Base-by-base conservation (phyloP, 2,329 filamentous ascomycete genomes). In the Trichoderma lentiforme region DNA sequence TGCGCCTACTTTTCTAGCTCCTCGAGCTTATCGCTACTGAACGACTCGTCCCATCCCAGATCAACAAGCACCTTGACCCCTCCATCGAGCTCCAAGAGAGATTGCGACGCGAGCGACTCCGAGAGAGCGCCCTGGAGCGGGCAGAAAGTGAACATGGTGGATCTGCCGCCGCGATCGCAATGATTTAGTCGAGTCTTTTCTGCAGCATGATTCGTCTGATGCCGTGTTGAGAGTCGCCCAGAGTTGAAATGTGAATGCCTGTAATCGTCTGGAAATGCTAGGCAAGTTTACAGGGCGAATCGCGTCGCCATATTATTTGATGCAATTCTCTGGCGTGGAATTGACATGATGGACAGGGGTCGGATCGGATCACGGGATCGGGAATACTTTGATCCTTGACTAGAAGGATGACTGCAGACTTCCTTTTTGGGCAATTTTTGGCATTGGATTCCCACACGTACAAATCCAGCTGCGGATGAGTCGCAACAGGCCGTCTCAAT, bases 51-150 rank as follows among this genome's bases (percentile, higher is more conserved):
- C 96, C 96, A 99, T 73, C 96, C 96, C 58, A 98, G 91, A 80
- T 98, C 95, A 47, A 99, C 90, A 69, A 99, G 88, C 67, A 99
- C 90, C 82, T 98, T 98, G 83, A 99, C 92, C 72, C 95, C 96
- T 75, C 95, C 95, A 84, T 99, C 96, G 71, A 99, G 92, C 84
- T 98, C 95, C 62, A 99, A 86, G 43, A 99, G 89, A n/a, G 96
- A 98, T 81, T 98, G 94, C 74, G 94, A 97, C 57, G 95, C 95
- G 72, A 91, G 87, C 61, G 94, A 96, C 75, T 92, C 89, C 66
- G 93, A 95, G 79, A 97, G 93, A 73, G 96, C 95, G 80, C 96
- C 96, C 76, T 97, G 91, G 72, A 99, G 86, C 61, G 96, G 91
- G 78, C 93, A 97, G 83, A 98, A 98, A 75, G 92, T 97, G 86